Evolutionary conservation across 768 basidiomycete genomes (phyloP).

Genomic region (Termitomyces sp.): DNA sequence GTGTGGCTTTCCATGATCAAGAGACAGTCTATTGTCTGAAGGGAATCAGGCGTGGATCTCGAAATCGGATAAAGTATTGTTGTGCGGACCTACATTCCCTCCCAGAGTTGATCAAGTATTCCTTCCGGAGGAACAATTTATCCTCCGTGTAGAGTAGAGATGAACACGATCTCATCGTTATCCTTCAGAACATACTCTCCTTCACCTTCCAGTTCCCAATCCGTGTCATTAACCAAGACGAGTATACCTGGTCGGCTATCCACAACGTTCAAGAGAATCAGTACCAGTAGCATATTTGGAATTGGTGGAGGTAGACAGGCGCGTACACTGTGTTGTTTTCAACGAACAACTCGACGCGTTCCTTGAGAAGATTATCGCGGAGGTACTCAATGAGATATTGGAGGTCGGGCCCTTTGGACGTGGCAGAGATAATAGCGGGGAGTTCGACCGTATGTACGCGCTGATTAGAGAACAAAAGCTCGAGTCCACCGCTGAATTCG

Average conservation of each 20-base stretch:
- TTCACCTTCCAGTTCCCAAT: conserved; percentile 97
- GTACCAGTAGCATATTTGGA: not conserved
- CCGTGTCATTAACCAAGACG: conserved; percentile 94
- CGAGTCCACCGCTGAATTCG: conserved; percentile 82
- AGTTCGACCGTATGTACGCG: conserved; percentile 53
- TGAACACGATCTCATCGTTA: conserved; percentile 91
- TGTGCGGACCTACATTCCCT: not conserved
- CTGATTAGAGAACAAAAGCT: conserved; percentile 73
- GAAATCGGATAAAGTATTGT: not conserved
- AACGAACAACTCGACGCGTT: conserved; percentile 84
- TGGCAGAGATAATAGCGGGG: conserved; percentile 27
- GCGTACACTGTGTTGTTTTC: conserved; percentile 84
- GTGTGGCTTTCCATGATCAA: not conserved
- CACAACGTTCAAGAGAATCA: not conserved
- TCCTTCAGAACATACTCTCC: conserved; percentile 74
- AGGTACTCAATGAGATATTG: conserved; percentile 77
- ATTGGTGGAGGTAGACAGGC: not conserved
- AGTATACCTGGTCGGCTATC: conserved; percentile 88
- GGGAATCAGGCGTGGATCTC: not conserved
- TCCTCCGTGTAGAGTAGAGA: conserved; percentile 93
- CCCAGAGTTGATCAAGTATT: not conserved
- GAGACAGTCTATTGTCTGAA: not conserved
- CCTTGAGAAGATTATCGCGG: conserved; percentile 70
- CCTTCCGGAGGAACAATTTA: conserved; percentile 23
- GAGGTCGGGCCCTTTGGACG: conserved; percentile 42